A percentile compares a stretch with the other conserved stretches of the same genome.
phyloP scores from a whole-genome alignment of 2,329 filamentous ascomycete species.

The Calonectria montana region DNA sequence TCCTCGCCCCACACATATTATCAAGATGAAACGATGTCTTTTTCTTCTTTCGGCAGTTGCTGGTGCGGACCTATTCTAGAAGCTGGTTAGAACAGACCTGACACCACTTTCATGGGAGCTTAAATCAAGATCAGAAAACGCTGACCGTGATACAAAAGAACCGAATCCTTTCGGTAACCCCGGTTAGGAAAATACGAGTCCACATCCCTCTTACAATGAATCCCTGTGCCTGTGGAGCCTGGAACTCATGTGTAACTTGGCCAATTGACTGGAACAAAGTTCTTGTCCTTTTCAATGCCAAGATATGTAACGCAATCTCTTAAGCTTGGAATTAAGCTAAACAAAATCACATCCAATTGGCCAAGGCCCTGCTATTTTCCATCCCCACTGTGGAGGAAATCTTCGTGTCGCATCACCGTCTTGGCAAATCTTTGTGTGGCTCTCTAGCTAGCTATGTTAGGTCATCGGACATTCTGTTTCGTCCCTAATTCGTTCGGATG shows the following conservation, averaged over 20 bases:
- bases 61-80: not conserved
- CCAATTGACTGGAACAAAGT: not conserved
- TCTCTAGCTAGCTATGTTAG: not conserved
- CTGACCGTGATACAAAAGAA: not conserved
- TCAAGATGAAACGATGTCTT: constrained; percentile 8
- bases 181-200: not conserved
- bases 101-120: not conserved
- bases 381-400: not conserved
- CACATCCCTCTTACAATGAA: not conserved
- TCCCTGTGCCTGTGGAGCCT: not conserved
- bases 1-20: not conserved
- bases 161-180: not conserved
- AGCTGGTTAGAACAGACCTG: not conserved
- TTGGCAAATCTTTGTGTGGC: not conserved
- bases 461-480: not conserved
- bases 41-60: not conserved
- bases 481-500: not conserved
- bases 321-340: constrained; percentile 6
- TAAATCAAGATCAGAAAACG: not conserved
- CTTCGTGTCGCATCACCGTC: not conserved
- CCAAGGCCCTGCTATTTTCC: not conserved
- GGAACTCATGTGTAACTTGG: not conserved
- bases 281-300: not conserved
- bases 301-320: not conserved
- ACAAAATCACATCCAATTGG: not conserved